These are phyloP conservation scores for Grifola frondosa DNA, from an alignment of 1,284 basidiomycete species.

Conservation along the genomic window DNA sequence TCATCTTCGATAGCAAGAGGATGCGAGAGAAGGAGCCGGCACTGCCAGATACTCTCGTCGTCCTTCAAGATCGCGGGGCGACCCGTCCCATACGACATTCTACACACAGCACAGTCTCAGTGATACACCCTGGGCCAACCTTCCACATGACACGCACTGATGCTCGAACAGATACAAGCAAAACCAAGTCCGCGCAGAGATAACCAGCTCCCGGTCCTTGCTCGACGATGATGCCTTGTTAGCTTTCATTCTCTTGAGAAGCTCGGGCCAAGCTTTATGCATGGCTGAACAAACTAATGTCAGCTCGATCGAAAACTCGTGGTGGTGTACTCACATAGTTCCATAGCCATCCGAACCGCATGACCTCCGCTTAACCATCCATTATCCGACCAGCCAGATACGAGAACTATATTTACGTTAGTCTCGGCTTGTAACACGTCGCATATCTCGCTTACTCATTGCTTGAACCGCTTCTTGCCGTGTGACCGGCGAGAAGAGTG, in stretches of 20 bases:
- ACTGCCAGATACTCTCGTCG: conserved; percentile 85
- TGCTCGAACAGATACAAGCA: conserved; percentile 91
- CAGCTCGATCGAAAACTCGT: not conserved
- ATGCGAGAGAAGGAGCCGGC: conserved; percentile 80
- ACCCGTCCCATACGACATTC: conserved; percentile 90
- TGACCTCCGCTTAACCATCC: conserved; percentile 91
- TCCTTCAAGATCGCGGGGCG: conserved; percentile 89
- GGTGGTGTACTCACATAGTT: conserved; percentile 68
- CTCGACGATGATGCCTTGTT: conserved; percentile 54
- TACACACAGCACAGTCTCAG: conserved; percentile 29
- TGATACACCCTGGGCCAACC: not conserved
- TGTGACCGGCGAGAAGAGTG: conserved; percentile 81
- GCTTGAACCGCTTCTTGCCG: conserved; percentile 86
- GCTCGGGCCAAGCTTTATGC: conserved; percentile 85
- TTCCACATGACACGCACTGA: conserved; percentile 56
- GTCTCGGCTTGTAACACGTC: conserved; percentile 11
- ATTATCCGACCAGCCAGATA: conserved; percentile 89
- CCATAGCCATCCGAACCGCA: conserved; percentile 91
- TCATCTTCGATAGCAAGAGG: conserved; percentile 90
- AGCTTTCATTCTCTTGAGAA: conserved; percentile 72
- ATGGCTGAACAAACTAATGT: conserved; percentile 52
- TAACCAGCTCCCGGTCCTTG: conserved; percentile 78
- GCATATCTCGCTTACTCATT: conserved; percentile 61
- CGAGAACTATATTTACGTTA: conserved; percentile 54
- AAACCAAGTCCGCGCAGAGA: conserved; percentile 85